Base-by-base conservation (phyloP, 768 basidiomycete species). In the Botryobasidium botryosum region DNA sequence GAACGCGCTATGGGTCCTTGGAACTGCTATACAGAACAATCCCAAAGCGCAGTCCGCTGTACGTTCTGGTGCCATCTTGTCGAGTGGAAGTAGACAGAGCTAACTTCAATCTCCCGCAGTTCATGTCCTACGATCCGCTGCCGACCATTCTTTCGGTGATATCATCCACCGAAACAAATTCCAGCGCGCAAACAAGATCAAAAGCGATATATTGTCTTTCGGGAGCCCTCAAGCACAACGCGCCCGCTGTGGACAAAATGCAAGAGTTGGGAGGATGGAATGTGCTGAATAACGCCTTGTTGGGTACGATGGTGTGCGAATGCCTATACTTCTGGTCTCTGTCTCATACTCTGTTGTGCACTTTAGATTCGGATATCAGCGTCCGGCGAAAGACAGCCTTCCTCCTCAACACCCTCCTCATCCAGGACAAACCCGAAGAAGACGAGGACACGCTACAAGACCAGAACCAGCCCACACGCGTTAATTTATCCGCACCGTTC, bases 11-110 rank as follows among this genome's bases (percentile, higher is more conserved):
- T 92, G 88, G 88, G 75, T 90, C 0, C 69, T 84, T 21, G 88
- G 88, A 5, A 92, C 88, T 0, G 85, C 88, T 0, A 55, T 90
- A 4, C 86, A 90, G 58, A 91, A 92, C 54, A 92, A 91, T 50
- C 84, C 86, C 0, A 64, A 75, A 6, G 84, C 88, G 0, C 88
- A 91, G 51, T 65, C 71, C 44, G 72, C 75, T 3, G 83, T 85
- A 53, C 40, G 21, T 18, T 26, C 36, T 13, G 21, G 18, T 35
- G 31, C 21, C 43, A 84, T 79, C 83, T 79, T 53, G 60, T 81
- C 28, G 56, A 5, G 24, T 37, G 27, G 40, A 44, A 21, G 32
- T 35, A 33, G 10, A 31, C 15, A 13, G 42, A 18, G 13, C 41
- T 52, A 39, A 18, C 20, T 23, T 35, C n/a, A 20, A 17, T 38